Conservation (phyloP, 2,329 filamentous ascomycete species). For the Neofusicoccum ribis region DNA sequence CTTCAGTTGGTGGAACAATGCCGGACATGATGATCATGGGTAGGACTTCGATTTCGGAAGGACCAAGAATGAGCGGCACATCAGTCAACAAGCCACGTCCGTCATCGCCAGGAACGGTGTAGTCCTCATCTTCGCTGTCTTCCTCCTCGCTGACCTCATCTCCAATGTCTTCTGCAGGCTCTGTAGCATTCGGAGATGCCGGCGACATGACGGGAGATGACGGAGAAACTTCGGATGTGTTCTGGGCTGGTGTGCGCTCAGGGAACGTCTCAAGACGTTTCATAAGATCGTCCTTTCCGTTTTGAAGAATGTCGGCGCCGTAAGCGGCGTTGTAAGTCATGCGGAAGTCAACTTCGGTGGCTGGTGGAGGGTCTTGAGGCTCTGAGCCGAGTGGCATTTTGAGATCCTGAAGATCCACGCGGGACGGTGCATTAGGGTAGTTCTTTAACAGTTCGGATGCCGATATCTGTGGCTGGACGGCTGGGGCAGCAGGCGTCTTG, state of each 20-base stretch:
- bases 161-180: constrained; percentile 26
- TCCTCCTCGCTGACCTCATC: constrained; percentile 57
- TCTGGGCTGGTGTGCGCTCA: constrained; percentile 29
- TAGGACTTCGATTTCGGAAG: constrained; percentile 91
- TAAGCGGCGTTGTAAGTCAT: constrained; percentile 51
- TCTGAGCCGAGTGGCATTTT: constrained; percentile 27
- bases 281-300: constrained; percentile 53
- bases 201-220: constrained; percentile 23
- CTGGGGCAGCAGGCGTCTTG: background rate
- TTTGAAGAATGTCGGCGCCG: constrained; percentile 50
- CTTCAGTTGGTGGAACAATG: constrained; percentile 79
- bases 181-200: constrained; percentile 33
- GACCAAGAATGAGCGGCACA: constrained; percentile 89
- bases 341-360: constrained; percentile 49
- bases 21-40: constrained; percentile 98
- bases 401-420: background rate
- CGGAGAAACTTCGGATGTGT: constrained; percentile 40
- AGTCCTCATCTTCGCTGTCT: constrained; percentile 75
- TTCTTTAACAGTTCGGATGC: constrained; percentile 16
- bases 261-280: constrained; percentile 45
- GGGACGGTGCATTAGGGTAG: background rate
- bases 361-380: constrained; percentile 24
- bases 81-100: constrained; percentile 85
- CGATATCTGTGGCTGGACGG: constrained; percentile 9
- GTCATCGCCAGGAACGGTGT: constrained; percentile 67